phyloP scores from a whole-genome alignment of 2,329 filamentous ascomycete species.

The Fusarium scirpi region DNA sequence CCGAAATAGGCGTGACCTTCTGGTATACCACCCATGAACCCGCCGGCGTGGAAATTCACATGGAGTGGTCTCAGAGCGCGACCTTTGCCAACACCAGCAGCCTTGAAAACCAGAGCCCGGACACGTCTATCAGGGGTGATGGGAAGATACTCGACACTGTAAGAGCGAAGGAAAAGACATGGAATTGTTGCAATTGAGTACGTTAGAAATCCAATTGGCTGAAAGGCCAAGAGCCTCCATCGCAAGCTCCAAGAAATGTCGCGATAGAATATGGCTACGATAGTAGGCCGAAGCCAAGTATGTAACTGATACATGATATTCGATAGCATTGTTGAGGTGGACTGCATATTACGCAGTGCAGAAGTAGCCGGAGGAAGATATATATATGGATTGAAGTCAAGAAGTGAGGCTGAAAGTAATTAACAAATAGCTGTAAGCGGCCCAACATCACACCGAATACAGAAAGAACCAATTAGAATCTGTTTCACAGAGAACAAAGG shows the following conservation, averaged over 20 bases:
- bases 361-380: fast-evolving
- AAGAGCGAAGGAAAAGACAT: neutral
- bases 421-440: neutral
- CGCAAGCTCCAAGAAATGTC: neutral
- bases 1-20: neutral
- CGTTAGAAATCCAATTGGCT: neutral
- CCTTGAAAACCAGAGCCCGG: neutral
- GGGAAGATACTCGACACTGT: neutral
- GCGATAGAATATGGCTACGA: neutral
- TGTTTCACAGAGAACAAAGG: neutral
- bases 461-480: neutral
- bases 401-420: neutral
- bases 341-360: neutral
- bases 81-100: neutral
- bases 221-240: neutral
- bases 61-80: neutral
- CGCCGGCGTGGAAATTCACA: neutral
- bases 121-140: neutral
- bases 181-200: neutral
- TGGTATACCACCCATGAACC: neutral
- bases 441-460: neutral
- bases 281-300: neutral
- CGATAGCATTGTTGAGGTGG: neutral
- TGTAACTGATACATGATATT: neutral
- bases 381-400: neutral